phyloP scores from a whole-genome alignment of 371 early-diverging fungal genomes.

The Saksenaea vasiformis region DNA sequence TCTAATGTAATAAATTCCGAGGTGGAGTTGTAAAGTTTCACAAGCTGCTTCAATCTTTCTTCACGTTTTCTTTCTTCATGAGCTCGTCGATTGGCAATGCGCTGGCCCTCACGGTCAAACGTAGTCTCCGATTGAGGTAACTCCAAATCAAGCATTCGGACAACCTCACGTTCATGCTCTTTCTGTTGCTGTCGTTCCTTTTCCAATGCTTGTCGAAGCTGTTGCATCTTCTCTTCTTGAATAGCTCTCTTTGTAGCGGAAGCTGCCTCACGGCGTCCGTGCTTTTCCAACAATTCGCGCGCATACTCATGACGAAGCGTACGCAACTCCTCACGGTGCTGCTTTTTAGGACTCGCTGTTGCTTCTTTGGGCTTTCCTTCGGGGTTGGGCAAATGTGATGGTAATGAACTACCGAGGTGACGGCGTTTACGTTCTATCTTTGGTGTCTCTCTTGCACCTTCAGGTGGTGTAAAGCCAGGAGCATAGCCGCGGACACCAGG shows the following conservation, averaged over 20 bases:
- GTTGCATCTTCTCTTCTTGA: constrained; percentile 15
- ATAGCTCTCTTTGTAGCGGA: constrained; percentile 28
- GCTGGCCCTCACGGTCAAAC: constrained; percentile 16
- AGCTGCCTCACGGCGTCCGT: constrained; percentile 32
- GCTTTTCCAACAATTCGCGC: constrained; percentile 42
- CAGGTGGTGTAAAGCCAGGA: constrained; percentile 45
- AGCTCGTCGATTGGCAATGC: constrained; percentile 25
- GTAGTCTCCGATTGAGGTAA: constrained; percentile 1
- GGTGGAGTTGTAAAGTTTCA: constrained; percentile 34
- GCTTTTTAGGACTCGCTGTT: constrained; percentile 29
- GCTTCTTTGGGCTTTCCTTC: not conserved
- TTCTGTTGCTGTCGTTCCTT: constrained; percentile 22
- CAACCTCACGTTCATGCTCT: constrained; percentile 32
- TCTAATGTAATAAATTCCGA: constrained; percentile 47
- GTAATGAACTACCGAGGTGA: constrained; percentile 29
- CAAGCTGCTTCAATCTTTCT: constrained; percentile 30
- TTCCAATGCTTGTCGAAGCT: constrained; percentile 13
- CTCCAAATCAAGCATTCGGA: constrained; percentile 25
- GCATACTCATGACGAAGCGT: constrained; percentile 41
- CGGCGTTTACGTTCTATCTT: constrained; percentile 29
- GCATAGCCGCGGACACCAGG: constrained; percentile 37
- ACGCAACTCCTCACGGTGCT: constrained; percentile 39
- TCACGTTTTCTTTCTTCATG: constrained; percentile 24
- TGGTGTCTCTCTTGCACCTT: constrained; percentile 32
- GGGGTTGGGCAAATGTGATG: constrained; percentile 35